Evolutionary conservation across 2,329 filamentous ascomycete species (phyloP).

Genomic region (Cadophora malorum): DNA sequence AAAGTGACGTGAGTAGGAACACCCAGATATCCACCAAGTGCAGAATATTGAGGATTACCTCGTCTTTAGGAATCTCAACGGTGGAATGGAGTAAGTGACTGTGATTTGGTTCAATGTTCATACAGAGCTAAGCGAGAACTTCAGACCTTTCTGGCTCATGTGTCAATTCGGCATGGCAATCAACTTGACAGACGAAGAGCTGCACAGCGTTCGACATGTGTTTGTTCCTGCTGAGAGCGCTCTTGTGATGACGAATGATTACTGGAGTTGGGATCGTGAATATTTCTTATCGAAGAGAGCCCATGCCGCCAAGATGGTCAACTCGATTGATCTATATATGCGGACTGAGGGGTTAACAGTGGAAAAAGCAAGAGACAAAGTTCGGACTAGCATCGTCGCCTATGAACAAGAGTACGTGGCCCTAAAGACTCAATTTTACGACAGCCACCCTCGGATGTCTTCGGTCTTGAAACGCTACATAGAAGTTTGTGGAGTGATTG

Average conservation of each 20-base stretch:
- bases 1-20: not conserved
- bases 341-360: not conserved
- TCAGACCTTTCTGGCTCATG: not conserved
- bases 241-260: not conserved
- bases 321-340: not conserved
- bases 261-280: not conserved
- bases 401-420: not conserved
- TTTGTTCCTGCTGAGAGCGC: not conserved
- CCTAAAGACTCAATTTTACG: not conserved
- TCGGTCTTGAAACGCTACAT: not conserved
- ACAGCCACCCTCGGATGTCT: not conserved
- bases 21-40: not conserved
- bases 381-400: not conserved
- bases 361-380: not conserved
- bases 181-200: not conserved
- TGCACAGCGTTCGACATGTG: not conserved
- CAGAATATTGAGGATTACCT: not conserved
- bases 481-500: not conserved
- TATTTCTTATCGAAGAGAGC: not conserved
- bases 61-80: not conserved
- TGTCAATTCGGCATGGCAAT: not conserved
- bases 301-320: not conserved
- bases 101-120: not conserved
- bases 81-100: not conserved
- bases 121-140: not conserved